Base-by-base conservation (phyloP, 2,329 filamentous ascomycete genomes). In the Calycina marina region DNA sequence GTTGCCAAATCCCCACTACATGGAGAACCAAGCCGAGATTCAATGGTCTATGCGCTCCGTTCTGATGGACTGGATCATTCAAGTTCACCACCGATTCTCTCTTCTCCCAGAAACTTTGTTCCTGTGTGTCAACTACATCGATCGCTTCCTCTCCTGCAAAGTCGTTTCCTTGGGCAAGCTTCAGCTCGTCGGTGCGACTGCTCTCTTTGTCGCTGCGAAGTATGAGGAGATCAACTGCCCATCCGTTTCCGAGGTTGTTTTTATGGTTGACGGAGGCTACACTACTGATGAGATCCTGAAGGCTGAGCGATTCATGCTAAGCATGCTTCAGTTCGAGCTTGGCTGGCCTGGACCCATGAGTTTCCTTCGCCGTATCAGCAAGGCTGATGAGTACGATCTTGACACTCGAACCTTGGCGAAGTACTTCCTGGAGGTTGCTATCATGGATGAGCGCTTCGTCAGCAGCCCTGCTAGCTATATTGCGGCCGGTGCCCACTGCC, bases 261-360 rank as follows among this genome's bases (percentile, higher is more conserved):
- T 88, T 63, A 96, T 98, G 88, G 90, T 98, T 25, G 90, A 98
- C 53, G 72, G 76, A 26, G 85, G 84, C 34, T 98, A 94, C 59
- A 80, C 70, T 3, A 68, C 72, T 11, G 86, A 94, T 36, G 90
- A 96, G 60, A 88, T 98, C 36, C 69, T 96, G 43, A 94, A 96
- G 62, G 90, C 90, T 1, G 90, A 98, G 59, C 77, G 86, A 9
- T 96, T 93, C 62, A 98, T 98, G 86, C 71, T 98, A 31, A 92
- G 74, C 57, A 93, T 94, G 78, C 72, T 98, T 33, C 72, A 84
- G 48, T 98, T 93, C 52, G 85, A 94, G 58, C 72, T 98, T 33
- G 90, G 90, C 32, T 96, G 84, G 79, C 90, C 90, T n/a, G 90
- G 90, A 26, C 90, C 90, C 1, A 94, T 98, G 88, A 94, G 85